Percentiles rank a stretch among this genome's conserved stretches.
These are phyloP conservation scores for Colletotrichum sp. DNA, from an alignment of 2,329 filamentous ascomycete species.

Conservation along the genomic window DNA sequence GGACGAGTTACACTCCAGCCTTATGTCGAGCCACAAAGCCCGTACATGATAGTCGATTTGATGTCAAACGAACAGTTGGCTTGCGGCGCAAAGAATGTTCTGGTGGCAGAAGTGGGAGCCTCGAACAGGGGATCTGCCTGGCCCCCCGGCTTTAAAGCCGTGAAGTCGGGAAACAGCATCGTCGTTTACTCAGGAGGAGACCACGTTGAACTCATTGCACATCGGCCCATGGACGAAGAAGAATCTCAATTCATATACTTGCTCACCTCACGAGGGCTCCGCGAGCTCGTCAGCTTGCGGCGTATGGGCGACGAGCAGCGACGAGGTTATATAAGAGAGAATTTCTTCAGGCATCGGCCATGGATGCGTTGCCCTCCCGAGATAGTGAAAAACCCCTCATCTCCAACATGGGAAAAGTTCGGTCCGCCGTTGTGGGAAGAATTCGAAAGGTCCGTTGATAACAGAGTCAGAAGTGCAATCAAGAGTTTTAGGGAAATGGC, in stretches of 20 bases:
- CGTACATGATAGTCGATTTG: not conserved
- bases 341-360: not conserved
- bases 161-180: not conserved
- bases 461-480: not conserved
- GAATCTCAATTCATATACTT: not conserved
- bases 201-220: not conserved
- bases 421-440: not conserved
- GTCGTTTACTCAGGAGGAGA: not conserved
- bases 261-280: not conserved
- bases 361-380: not conserved
- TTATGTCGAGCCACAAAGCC: not conserved
- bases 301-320: not conserved
- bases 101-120: not conserved
- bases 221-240: not conserved
- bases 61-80: not conserved
- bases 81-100: not conserved
- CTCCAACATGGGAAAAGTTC: not conserved
- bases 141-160: not conserved
- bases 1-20: not conserved
- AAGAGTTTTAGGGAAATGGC: not conserved
- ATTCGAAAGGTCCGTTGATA: not conserved
- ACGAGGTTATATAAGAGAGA: not conserved
- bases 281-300: not conserved
- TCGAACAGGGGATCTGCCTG: not conserved
- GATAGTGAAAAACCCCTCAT: not conserved